Evolutionary conservation across 805 yeast species (phyloP).

Genomic region (Wickerhamiella spandovensis): DNA sequence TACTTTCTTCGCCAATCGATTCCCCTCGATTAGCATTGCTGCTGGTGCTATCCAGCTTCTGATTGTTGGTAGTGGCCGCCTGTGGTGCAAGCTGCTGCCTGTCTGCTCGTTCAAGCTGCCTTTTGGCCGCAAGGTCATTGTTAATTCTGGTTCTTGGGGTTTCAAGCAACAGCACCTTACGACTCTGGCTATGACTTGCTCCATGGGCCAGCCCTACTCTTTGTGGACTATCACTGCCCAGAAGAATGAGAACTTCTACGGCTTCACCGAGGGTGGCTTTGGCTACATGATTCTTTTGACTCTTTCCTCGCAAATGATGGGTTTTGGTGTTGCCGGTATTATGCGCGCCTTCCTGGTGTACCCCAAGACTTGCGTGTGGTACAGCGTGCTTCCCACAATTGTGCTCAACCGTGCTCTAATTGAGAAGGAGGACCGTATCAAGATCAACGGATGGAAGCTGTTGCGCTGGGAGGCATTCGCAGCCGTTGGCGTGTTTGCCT

Average conservation of each 20-base stretch:
- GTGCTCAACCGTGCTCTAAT: slow-evolving; percentile 34
- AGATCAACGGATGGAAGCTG: slow-evolving; percentile 47
- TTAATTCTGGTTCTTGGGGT: slow-evolving; percentile 52
- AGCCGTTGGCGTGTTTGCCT: slow-evolving; percentile 29
- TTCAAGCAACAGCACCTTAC: slow-evolving; percentile 55
- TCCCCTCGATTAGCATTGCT: slow-evolving; percentile 38
- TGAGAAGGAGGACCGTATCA: slow-evolving; percentile 15
- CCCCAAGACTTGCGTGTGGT: slow-evolving; percentile 34
- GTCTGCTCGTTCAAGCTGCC: slow-evolving; percentile 3
- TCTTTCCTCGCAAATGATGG: slow-evolving; percentile 38
- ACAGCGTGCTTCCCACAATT: slow-evolving; percentile 44
- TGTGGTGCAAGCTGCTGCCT: slow-evolving; percentile 23
- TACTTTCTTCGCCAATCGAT: slow-evolving; percentile 42
- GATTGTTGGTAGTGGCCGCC: slow-evolving; percentile 44
- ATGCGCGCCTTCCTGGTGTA: slow-evolving; percentile 37
- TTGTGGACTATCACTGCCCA: slow-evolving; percentile 23
- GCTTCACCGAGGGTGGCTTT: slow-evolving; percentile 22
- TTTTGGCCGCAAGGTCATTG: slow-evolving; percentile 4
- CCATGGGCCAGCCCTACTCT: slow-evolving; percentile 15
- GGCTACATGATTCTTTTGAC: slow-evolving; percentile 34
- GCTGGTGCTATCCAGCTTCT: slow-evolving; percentile 44
- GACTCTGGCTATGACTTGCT: slow-evolving; percentile 24
- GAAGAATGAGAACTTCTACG: slow-evolving; percentile 21
- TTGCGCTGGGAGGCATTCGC: slow-evolving; percentile 41
- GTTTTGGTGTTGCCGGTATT: slow-evolving; percentile 43